Percentiles rank a stretch among this genome's conserved stretches.
Evolutionary conservation across 768 basidiomycete genomes (phyloP).

Genomic region (Podaxis rugospora): DNA sequence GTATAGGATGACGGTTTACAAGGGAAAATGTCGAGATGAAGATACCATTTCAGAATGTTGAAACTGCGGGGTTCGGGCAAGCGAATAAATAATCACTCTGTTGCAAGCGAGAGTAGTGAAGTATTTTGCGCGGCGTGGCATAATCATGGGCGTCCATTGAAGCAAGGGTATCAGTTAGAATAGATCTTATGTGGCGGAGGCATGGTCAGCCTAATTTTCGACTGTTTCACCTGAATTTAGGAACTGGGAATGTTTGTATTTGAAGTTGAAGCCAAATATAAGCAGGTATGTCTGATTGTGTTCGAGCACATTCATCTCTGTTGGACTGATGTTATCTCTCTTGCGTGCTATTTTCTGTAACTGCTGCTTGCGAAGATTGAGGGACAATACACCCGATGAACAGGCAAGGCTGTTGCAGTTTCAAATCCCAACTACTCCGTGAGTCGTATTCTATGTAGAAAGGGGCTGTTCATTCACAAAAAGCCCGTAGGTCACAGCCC

Average conservation of each 20-base stretch:
- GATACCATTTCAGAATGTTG: not conserved
- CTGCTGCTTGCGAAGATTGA: not conserved
- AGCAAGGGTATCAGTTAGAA: not conserved
- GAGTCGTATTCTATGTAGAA: not conserved
- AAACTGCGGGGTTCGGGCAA: not conserved
- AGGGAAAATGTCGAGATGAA: not conserved
- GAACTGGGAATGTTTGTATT: not conserved
- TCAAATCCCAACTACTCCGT: slow-evolving; percentile 8
- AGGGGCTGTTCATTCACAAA: not conserved
- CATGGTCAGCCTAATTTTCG: no score
- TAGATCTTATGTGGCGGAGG: no score
- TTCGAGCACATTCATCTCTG: not conserved
- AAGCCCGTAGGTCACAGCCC: slow-evolving; percentile 1
- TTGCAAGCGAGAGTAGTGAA: not conserved
- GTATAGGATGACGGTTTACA: not conserved
- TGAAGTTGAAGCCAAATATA: not conserved
- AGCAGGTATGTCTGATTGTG: not conserved
- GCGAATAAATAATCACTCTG: not conserved
- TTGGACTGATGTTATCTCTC: not conserved
- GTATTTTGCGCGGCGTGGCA: not conserved
- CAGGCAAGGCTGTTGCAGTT: slow-evolving; percentile 4
- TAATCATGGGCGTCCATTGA: not conserved
- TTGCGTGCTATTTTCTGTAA: not conserved
- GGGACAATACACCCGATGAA: not conserved
- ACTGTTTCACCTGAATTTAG: no score